Evolutionary conservation across 306 rosid genomes (phyloP).

Genomic region (Cucurbita ficifolia): DNA sequence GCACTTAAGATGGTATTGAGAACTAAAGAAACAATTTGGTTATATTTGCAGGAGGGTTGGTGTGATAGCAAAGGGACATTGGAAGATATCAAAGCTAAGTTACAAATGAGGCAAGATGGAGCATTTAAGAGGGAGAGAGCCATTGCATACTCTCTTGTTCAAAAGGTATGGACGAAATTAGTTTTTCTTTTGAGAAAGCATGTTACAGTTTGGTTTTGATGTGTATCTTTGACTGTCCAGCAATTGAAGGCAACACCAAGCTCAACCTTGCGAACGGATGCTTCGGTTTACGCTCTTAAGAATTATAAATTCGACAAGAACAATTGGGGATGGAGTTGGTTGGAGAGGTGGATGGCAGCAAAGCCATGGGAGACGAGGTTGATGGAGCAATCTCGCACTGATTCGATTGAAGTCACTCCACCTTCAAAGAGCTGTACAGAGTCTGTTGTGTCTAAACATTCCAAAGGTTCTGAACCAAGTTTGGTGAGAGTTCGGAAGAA

Average conservation of each 20-base stretch:
- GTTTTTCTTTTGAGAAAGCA: not conserved
- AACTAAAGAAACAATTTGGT: not conserved
- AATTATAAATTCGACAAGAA: slow-evolving; percentile 43
- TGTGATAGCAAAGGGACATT: slow-evolving; percentile 83
- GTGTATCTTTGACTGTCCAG: slow-evolving; percentile 19
- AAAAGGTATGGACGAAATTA: slow-evolving; percentile 39
- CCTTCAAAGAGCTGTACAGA: slow-evolving; percentile 41
- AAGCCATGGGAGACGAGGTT: slow-evolving; percentile 95
- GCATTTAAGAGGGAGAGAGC: slow-evolving; percentile 94
- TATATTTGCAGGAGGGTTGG: slow-evolving; percentile 74
- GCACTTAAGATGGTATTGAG: not conserved
- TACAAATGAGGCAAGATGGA: slow-evolving; percentile 88
- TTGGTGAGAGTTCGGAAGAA: slow-evolving; percentile 57
- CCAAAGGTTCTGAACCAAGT: slow-evolving; percentile 31
- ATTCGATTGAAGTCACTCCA: slow-evolving; percentile 41
- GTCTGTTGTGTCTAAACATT: slow-evolving; percentile 22
- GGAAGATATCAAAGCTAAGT: slow-evolving; percentile 55
- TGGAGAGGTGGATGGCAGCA: slow-evolving; percentile 99
- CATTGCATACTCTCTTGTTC: slow-evolving; percentile 80
- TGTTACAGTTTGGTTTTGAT: not conserved
- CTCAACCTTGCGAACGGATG: slow-evolving; percentile 20
- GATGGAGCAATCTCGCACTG: slow-evolving; percentile 60
- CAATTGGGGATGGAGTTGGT: slow-evolving; percentile 93
- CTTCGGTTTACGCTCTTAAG: slow-evolving; percentile 28
- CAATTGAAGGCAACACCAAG: slow-evolving; percentile 55